phyloP scores from a whole-genome alignment of 129 eudicot species.

The Artemisia tridentata region DNA sequence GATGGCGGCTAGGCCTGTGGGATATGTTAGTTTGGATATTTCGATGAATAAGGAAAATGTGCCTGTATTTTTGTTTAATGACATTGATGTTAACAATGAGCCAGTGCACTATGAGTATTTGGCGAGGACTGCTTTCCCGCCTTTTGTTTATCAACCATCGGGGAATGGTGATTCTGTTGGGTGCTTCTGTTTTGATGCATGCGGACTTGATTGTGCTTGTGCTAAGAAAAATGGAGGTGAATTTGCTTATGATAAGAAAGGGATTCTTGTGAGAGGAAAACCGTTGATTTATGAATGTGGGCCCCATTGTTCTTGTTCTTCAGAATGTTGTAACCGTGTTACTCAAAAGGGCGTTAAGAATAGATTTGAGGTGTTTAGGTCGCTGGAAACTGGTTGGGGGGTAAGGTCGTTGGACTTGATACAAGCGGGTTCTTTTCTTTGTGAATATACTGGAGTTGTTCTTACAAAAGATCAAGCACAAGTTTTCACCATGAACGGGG shows the following conservation, averaged over 20 bases:
- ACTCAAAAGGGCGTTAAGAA: constrained; percentile 62
- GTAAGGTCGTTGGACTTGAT: constrained; percentile 70
- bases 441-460: constrained; percentile 74
- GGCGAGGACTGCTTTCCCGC: constrained; percentile 47
- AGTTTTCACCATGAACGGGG: constrained; percentile 67
- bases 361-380: constrained; percentile 62
- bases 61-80: constrained; percentile 58
- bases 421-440: constrained; percentile 70
- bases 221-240: constrained; percentile 62
- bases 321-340: constrained; percentile 60
- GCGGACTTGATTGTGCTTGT: constrained; percentile 49
- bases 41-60: constrained; percentile 49
- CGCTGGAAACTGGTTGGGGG: constrained; percentile 76
- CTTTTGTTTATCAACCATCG: constrained; percentile 36
- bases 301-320: constrained; percentile 57
- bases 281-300: constrained; percentile 68
- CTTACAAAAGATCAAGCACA: constrained; percentile 65
- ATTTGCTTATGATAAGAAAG: constrained; percentile 52
- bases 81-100: constrained; percentile 55
- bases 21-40: constrained; percentile 57
- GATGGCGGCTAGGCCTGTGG: constrained; percentile 45
- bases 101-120: constrained; percentile 58
- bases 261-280: constrained; percentile 51
- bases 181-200: constrained; percentile 56
- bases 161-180: constrained; percentile 26